Evolutionary conservation across 2,329 filamentous ascomycete species (phyloP).

Genomic region (Penicillium psychrosexuale): DNA sequence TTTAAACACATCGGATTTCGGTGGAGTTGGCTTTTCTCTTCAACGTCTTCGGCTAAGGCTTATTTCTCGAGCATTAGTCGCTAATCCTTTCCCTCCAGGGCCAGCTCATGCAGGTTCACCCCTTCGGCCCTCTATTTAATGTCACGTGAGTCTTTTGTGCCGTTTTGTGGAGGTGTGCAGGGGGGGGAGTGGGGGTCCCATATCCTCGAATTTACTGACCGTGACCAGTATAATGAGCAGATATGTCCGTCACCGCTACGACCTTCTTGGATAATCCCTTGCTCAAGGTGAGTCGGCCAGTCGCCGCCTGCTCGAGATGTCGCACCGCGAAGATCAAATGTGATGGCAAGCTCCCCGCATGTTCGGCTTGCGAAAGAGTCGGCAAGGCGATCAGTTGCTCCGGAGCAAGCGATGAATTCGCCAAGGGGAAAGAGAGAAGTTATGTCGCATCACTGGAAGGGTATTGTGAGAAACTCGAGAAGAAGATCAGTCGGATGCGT

Average conservation of each 20-base stretch:
- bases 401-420: conserved; percentile 92
- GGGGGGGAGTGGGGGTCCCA: not conserved
- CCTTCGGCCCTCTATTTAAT: not conserved
- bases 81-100: conserved; percentile 2
- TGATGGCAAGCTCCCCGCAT: conserved; percentile 92
- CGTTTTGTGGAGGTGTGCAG: not conserved
- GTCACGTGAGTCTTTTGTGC: conserved; percentile 10
- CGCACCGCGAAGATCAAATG: conserved; percentile 96
- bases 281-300: conserved; percentile 66
- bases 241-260: conserved; percentile 33
- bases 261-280: conserved; percentile 41
- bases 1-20: not conserved
- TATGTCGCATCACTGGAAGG: conserved; percentile 96
- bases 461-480: conserved; percentile 82
- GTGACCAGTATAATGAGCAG: conserved; percentile 18
- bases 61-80: not conserved
- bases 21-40: not conserved
- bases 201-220: not conserved
- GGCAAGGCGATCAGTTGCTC: conserved; percentile 85
- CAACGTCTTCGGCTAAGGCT: not conserved
- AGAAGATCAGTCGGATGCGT: conserved; percentile 57
- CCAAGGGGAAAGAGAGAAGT: conserved; percentile 89
- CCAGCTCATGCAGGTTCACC: conserved; percentile 8
- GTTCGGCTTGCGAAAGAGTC: conserved; percentile 90
- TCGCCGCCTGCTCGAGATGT: conserved; percentile 77